phyloP scores from a whole-genome alignment of 352 stramenopile genomes.

The Achlya hypogyna region DNA sequence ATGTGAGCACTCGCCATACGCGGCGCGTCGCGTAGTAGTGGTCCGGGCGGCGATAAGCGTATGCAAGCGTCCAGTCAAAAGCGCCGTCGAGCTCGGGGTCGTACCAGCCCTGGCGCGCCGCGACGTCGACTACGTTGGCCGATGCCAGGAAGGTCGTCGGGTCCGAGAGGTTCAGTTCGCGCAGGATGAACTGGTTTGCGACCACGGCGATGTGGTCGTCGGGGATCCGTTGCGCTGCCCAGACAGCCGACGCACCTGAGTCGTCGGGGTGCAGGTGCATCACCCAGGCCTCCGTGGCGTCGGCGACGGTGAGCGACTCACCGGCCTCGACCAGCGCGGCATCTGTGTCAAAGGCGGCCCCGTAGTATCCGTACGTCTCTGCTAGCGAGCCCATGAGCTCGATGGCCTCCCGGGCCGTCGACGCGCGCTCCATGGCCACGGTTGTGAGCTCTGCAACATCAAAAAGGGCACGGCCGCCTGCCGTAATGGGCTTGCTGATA shows the following conservation, averaged over 20 bases:
- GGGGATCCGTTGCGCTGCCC: constrained; percentile 23
- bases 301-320: constrained; percentile 43
- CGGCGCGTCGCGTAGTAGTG: constrained; percentile 83
- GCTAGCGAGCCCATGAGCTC: constrained; percentile 91
- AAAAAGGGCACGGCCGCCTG: constrained; percentile 81
- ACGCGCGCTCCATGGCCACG: constrained; percentile 80
- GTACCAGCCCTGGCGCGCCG: constrained; percentile 78
- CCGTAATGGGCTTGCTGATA: constrained; percentile 38
- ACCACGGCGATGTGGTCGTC: constrained; percentile 46
- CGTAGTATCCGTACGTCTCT: constrained; percentile 83
- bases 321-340: constrained; percentile 28
- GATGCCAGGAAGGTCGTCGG: constrained; percentile 83
- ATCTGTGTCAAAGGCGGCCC: constrained; percentile 67
- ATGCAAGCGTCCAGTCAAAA: constrained; percentile 87
- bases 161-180: constrained; percentile 67
- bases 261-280: constrained; percentile 70
- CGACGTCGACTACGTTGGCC: constrained; percentile 79
- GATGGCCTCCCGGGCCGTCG: constrained; percentile 70
- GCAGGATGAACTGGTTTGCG: constrained; percentile 93
- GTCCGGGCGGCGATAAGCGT: constrained; percentile 46
- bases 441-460: constrained; percentile 80
- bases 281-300: constrained; percentile 52
- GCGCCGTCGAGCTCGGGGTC: constrained; percentile 31
- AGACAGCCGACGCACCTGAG: constrained; percentile 42
- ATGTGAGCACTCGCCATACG: constrained; percentile 84